Evolutionary conservation across 192 early-diverging fungal species (phyloP).

Genomic region (Coemansia sp.): DNA sequence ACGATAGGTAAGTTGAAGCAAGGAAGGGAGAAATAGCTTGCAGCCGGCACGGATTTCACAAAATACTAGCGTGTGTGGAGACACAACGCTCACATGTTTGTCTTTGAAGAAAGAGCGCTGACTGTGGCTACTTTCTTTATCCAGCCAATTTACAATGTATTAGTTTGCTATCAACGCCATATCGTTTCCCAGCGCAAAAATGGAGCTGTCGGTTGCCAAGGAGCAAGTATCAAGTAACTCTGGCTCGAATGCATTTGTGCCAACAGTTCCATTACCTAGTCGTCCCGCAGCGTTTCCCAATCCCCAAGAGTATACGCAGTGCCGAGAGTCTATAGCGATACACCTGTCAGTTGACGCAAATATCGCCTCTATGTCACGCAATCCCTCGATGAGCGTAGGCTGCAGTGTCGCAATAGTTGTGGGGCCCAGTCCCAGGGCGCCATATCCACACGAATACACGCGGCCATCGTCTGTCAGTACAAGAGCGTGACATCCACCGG

Average conservation of each 20-base stretch:
- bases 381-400: constrained; percentile 42
- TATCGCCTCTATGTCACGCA: constrained; percentile 51
- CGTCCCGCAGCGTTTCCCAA: constrained; percentile 43
- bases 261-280: constrained; percentile 19
- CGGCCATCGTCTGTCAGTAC: constrained; percentile 59
- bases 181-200: constrained; percentile 50
- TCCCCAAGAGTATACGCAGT: constrained; percentile 45
- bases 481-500: constrained; percentile 69
- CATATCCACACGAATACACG: constrained; percentile 70
- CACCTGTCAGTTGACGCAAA: constrained; percentile 63
- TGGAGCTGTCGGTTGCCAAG: constrained; percentile 2
- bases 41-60: background rate
- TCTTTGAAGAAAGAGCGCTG: background rate
- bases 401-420: constrained; percentile 52
- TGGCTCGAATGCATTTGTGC: constrained; percentile 22
- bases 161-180: constrained; percentile 32
- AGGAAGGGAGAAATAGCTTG: no score
- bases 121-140: background rate
- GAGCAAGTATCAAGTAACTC: constrained; percentile 14
- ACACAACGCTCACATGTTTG: background rate
- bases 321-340: constrained; percentile 22
- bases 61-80: background rate
- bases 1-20: no score
- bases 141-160: background rate
- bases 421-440: constrained; percentile 62